Conservation (phyloP, 371 early-diverging fungal genomes). For the Rhizomucor pusillus region DNA sequence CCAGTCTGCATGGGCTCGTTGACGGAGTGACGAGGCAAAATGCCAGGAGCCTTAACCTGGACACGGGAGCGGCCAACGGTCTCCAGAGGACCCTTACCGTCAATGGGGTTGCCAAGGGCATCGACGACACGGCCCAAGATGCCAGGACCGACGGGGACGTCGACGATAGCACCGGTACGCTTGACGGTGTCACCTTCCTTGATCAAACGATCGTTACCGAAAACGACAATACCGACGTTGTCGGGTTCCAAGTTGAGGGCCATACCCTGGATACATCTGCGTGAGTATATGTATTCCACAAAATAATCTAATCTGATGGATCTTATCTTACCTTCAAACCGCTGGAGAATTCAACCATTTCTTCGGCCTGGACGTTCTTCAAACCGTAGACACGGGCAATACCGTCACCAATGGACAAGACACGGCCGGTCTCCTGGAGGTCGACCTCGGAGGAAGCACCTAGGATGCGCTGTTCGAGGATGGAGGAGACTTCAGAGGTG, state of each 20-base stretch:
- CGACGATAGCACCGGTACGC: conserved; percentile 95
- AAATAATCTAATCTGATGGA: neutral
- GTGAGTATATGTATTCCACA: neutral
- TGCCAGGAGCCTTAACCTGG: conserved; percentile 96
- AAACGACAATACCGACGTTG: conserved; percentile 98
- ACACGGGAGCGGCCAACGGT: conserved; percentile 81
- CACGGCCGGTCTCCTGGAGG: conserved; percentile 94
- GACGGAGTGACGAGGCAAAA: conserved; percentile 95
- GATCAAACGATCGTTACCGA: conserved; percentile 94
- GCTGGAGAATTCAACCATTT: conserved; percentile 97
- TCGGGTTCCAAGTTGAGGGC: conserved; percentile 97
- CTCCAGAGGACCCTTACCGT: conserved; percentile 93
- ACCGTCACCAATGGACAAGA: conserved; percentile 97
- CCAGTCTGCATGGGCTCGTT: conserved; percentile 98
- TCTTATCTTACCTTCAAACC: conserved; percentile 74
- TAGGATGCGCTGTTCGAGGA: conserved; percentile 90
- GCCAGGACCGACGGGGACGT: conserved; percentile 90
- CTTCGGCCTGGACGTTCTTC: conserved; percentile 96
- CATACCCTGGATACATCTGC: conserved; percentile 71
- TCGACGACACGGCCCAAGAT: conserved; percentile 96
- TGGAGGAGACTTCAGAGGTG: conserved; percentile 84
- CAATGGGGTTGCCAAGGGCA: conserved; percentile 96
- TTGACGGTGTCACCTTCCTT: conserved; percentile 89
- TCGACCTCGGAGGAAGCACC: conserved; percentile 76
- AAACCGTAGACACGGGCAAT: conserved; percentile 95